Percentiles rank a stretch among this genome's conserved stretches.
Evolutionary conservation across 192 early-diverging fungal species (phyloP).

Genomic region (Obelidium mucronatum): DNA sequence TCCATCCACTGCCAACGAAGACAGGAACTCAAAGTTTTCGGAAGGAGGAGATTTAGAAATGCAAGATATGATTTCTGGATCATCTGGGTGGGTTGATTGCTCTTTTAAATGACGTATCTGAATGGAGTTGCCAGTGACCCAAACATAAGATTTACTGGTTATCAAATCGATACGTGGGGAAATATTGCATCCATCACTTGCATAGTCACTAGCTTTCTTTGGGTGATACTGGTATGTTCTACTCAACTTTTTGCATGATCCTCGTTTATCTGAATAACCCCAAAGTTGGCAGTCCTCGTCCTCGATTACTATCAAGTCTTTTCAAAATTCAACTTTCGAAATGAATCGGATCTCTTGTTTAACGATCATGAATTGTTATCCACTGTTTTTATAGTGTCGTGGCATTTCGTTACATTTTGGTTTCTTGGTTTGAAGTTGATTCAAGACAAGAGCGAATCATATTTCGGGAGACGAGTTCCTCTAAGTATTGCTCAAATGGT

Average conservation of each 20-base stretch:
- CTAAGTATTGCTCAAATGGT: constrained; percentile 38
- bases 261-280: constrained; percentile 70
- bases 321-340: constrained; percentile 54
- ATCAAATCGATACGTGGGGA: constrained; percentile 62
- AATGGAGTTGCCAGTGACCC: too few relatives aligned
- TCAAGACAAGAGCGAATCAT: constrained; percentile 63
- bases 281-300: constrained; percentile 73
- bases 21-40: not conserved
- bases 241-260: constrained; percentile 44
- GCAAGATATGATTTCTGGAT: constrained; percentile 17
- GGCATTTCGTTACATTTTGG: constrained; percentile 80
- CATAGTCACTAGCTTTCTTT: too few relatives aligned
- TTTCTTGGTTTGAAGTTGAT: constrained; percentile 60
- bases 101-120: not conserved
- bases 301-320: constrained; percentile 76
- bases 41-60: constrained; percentile 35
- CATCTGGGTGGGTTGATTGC: too few relatives aligned
- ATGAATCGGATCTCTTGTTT: constrained; percentile 55
- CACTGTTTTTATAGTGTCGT: constrained; percentile 70
- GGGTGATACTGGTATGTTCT: too few relatives aligned
- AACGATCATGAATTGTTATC: constrained; percentile 67
- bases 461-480: constrained; percentile 66
- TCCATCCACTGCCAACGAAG: not conserved
- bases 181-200: constrained; percentile 52
- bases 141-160: constrained; percentile 72